Evolutionary conservation across 2,329 filamentous ascomycete genomes (phyloP), one percentile per base, ranked within the genome.

Genomic region (Cordyceps farinosa): DNA sequence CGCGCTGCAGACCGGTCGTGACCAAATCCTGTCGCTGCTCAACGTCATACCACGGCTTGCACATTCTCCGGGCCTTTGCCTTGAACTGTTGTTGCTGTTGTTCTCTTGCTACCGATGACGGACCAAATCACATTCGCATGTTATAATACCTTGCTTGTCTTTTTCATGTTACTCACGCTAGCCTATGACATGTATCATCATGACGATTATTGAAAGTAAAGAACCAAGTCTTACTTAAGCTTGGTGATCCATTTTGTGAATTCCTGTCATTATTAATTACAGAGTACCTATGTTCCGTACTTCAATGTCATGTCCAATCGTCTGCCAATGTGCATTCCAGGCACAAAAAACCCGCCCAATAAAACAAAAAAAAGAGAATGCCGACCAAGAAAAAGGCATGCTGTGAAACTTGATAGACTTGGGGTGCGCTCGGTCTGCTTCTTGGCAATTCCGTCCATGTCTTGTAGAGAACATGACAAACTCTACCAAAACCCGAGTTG

Each of bases 191-290:
- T 22, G 22, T 22, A 22, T 22, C 22, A 22, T 22, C 22, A 22
- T 22, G 22, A 22, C 34, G 34, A 38, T 38, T 3, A 8, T 38
- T 11, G 11, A 10, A 38, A 5, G 9, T 3, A 2, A 3, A 40
- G 38, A 15, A 3, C 38, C 38, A 15, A 15, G 38, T 9, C 38
- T 40, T 3, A 47, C 7, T 47, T 13, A 13, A 47, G 22, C 44
- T 22, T 47, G 10, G 15, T 40, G 10, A 40, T 27, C 1, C 22
- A 27, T 47, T 3, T 45, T 47, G 38, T 62, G 38, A 50, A 38
- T 62, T 45, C 42, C 52, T 56, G 60, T 62, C 60, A 62, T 62
- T 62, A 62, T 62, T 9, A 51, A 62, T 62, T 62, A 62, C 44
- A 50, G 34, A 27, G 52, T 62, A 62, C 51, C 27, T 36, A 62